Percentiles rank a stretch among this genome's conserved stretches.
Conservation (phyloP, 1,284 basidiomycete species). For the Polyporus tsugae region DNA sequence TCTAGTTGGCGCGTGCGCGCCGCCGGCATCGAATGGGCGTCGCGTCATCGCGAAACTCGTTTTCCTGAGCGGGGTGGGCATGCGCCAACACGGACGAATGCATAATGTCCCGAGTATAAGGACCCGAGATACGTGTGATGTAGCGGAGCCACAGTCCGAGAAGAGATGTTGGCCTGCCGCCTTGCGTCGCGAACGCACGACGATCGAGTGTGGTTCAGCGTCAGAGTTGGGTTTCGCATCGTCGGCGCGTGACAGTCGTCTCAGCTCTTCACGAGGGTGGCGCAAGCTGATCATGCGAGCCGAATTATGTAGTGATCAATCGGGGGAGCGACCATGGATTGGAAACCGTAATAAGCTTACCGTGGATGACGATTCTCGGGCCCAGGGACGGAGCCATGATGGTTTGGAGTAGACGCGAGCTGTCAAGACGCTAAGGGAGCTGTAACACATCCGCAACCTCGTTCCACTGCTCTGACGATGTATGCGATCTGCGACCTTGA, state of each 20-base stretch:
- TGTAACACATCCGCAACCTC: not conserved
- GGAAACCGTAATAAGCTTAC: not conserved
- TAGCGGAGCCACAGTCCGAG: not conserved
- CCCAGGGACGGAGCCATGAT: not conserved
- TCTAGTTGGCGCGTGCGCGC: not conserved
- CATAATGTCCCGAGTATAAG: not conserved
- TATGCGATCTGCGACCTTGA: not conserved
- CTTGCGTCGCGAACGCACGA: not conserved
- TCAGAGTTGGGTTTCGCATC: not conserved
- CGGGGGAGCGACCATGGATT: not conserved
- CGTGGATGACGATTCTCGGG: not conserved
- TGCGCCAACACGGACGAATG: not conserved
- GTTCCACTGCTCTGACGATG: not conserved
- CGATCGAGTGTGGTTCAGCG: not conserved
- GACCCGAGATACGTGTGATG: not conserved
- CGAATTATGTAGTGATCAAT: not conserved
- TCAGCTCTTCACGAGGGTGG: not conserved
- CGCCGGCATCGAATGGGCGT: not conserved
- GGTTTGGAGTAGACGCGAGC: not conserved
- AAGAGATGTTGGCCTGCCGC: not conserved
- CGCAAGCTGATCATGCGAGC: not conserved
- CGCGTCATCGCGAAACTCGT: not conserved
- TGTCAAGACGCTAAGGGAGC: not conserved
- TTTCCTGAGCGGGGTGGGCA: not conserved
- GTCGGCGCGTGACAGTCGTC: not conserved